Evolutionary conservation across 768 basidiomycete genomes (phyloP).

Genomic region (Mycena latifolia): DNA sequence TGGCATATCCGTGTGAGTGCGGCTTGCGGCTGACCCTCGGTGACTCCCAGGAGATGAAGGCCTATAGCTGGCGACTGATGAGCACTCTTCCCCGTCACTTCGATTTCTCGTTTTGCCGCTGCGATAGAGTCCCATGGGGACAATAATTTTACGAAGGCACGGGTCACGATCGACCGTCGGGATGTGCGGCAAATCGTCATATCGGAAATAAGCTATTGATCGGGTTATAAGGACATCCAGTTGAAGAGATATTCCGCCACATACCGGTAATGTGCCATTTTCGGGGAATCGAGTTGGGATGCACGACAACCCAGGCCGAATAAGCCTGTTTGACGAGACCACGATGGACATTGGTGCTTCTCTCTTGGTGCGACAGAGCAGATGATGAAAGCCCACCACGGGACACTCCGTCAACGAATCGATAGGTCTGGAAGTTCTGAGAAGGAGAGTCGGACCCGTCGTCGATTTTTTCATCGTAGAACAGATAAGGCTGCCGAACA

Average conservation of each 20-base stretch:
- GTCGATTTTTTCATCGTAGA: constrained; percentile 74
- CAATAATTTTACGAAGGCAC: constrained; percentile 54
- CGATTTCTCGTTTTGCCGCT: constrained; percentile 58
- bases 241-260: constrained; percentile 54
- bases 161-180: constrained; percentile 63
- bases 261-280: constrained; percentile 74
- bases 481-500: constrained; percentile 69
- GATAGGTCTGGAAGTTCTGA: constrained; percentile 57
- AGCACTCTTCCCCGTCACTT: constrained; percentile 47
- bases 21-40: constrained; percentile 19
- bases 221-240: constrained; percentile 46
- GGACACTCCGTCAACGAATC: constrained; percentile 70
- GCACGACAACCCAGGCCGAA: constrained; percentile 68
- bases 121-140: constrained; percentile 62
- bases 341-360: constrained; percentile 62
- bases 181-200: constrained; percentile 59
- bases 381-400: constrained; percentile 63
- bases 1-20: constrained; percentile 26
- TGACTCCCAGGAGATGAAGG: constrained; percentile 31
- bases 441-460: constrained; percentile 53
- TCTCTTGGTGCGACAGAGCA: constrained; percentile 69
- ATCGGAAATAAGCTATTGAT: constrained; percentile 59
- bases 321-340: constrained; percentile 82
- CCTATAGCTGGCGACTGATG: constrained; percentile 15
- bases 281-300: constrained; percentile 59